Base-by-base conservation (phyloP, 306 rosid genomes). In the Vachellia pachyceras region DNA sequence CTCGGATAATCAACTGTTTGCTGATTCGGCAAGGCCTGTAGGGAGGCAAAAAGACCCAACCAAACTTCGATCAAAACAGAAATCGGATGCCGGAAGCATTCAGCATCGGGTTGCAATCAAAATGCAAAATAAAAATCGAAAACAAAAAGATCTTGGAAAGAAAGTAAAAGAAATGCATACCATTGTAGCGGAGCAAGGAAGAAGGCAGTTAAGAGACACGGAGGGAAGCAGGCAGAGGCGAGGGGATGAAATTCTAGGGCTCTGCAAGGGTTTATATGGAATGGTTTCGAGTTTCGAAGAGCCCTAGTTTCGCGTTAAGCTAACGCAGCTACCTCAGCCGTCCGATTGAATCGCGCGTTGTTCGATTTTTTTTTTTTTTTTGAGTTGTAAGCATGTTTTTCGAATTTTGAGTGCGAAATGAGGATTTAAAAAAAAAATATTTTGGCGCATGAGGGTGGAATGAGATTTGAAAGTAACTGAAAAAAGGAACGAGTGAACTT, bases 1-100 rank as follows among this genome's bases (percentile, higher is more conserved):
- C 92, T 89, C 3, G 90, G 92, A 69, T 87, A 89, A 23, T 89
- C 90, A 12, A 89, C 92, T 11, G 89, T 89, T 73, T 88, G 89
- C 83, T 89, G 92, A 77, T 87, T 87, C 12, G 90, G 90, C 69
- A 90, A 83, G 70, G 91, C 88, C 90, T 85, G 73, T 78, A 49
- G 11, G 18, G 14, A 47, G 10, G 54, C 22, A 15, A 0, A 33
- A 18, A 49, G 37, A 49, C 33, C 37, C 25, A 29, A 23, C 33
- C 58, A 45, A 71, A 6, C 60, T 45, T 29, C 12, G 10, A 25
- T 46, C 22, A 14, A 14, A 17, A 29, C 4, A 33, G 39, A 65
- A 37, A n/a, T 40, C 47, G 13, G 13, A 54, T 0, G 37, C 37
- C 36, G 5, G 6, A 17, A 29, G 6, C 22, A 55, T 20, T 55